phyloP scores from a whole-genome alignment of 345 rosid genomes.

The Acer negundo region DNA sequence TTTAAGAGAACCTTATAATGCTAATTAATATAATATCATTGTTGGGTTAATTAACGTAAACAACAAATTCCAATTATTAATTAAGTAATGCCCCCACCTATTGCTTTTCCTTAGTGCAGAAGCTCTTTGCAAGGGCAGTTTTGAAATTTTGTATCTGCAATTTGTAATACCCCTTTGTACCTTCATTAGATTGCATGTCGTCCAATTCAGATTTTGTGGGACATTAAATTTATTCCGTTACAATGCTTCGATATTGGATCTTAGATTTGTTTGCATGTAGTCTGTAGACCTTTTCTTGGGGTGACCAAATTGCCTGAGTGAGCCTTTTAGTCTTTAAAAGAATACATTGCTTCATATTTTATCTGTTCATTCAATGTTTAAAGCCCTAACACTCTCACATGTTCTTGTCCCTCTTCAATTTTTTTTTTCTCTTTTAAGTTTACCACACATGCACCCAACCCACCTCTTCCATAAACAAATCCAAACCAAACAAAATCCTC shows the following conservation, averaged over 20 bases:
- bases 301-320: slow-evolving; percentile 11
- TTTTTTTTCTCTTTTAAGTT: background rate
- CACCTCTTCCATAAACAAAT: background rate
- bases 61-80: slow-evolving; percentile 3
- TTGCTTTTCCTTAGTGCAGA: slow-evolving; percentile 29
- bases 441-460: background rate
- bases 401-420: slow-evolving; percentile 20
- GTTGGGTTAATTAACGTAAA: slow-evolving; percentile 16
- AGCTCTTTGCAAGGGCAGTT: slow-evolving; percentile 37
- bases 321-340: slow-evolving; percentile 25
- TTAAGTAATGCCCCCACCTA: slow-evolving; percentile 29
- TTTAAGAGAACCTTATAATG: slow-evolving; percentile 2
- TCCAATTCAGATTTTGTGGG: slow-evolving; percentile 45
- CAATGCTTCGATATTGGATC: slow-evolving; percentile 16
- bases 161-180: slow-evolving; percentile 28
- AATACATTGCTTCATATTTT: background rate
- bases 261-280: slow-evolving; percentile 1
- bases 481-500: background rate
- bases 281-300: slow-evolving; percentile 6
- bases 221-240: slow-evolving; percentile 31
- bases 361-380: slow-evolving; percentile 5
- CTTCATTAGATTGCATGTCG: slow-evolving; percentile 40
- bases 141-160: slow-evolving; percentile 32
- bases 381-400: slow-evolving; percentile 24
- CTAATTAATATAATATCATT: slow-evolving; percentile 6